Evolutionary conservation across 345 rosid species (phyloP), one percentile per base, ranked within the genome.

Genomic region (Lepidium sativum): DNA sequence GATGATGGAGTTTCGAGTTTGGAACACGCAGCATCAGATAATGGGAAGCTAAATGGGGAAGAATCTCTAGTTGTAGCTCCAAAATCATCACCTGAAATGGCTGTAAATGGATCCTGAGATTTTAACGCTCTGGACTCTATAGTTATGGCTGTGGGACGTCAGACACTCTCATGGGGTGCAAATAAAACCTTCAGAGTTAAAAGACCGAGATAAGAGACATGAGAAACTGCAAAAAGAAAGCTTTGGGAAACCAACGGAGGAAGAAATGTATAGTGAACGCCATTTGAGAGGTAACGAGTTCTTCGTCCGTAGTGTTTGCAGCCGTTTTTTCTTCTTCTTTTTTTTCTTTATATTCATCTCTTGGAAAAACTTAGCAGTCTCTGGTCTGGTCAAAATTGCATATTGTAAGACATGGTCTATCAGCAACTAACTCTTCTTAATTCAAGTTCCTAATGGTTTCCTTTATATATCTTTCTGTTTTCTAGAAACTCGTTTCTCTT

Each of bases 51-150:
- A 67, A 73, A 54, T 55, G 87, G 81, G 34, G 97, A 94, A 51
- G 92, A 88, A 56, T 61, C 76, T 23, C 75, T 81, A 5, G 75
- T 86, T 74, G 74, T 86, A 72, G 79, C 90, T 2, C 85, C 87
- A 11, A 84, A 82, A 43, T 83, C 97, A 34, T 84, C 97, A 23
- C 82, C 96, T 1, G 96, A 90, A 73, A 90, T 90, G 99, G 80
- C 95, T 38, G 92, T 88, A 74, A 90, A 88, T 72, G 99, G 99
- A 75, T 86, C 97, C 21, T 94, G 71, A 83, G 73, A 60, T 60
- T 59, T 62, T 33, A 63, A 50, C 10, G 59, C 55, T 58, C 54
- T 72, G 67, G 55, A 43, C 66, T 42, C 51, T 34, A 4, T 65
- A 51, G 44, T 42, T 72, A 25, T 33, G 70, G 66, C 71, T 49